Base-by-base conservation (phyloP, 2,329 filamentous ascomycete genomes). In the Fusarium oxysporum region DNA sequence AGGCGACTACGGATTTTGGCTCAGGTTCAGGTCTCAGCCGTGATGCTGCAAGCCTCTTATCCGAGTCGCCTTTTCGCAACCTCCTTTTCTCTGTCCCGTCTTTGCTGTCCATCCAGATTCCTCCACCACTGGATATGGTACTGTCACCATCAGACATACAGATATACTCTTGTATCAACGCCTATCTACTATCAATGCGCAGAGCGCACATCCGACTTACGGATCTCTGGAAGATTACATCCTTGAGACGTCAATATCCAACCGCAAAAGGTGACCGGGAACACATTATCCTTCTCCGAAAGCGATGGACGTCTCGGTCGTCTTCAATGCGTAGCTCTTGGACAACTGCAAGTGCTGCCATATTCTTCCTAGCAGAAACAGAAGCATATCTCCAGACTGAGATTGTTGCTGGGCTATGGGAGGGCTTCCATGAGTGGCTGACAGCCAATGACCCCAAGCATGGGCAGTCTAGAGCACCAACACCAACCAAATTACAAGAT, bases 301-400 rank as follows among this genome's bases (percentile, higher is more conserved):
- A 89, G 74, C 88, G 93, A 56, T 89, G 91, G 73, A 89, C 90
- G 32, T 79, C 84, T 21, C 88, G 96, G 23, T 87, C 89, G 8
- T 86, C 87, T 38, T 87, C 89, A 1, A 92, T 97, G 87, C 90
- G 96, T 21, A 92, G 91, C 71, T 89, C 96, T 2, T 99, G 96
- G 96, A 96, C 95, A 1, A 97, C 94, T 0, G 92, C 93, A 75
- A 95, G 93, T 78, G 93, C 95, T 5, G 92, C 94, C 3, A 89
- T 97, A 8, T 98, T 97, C 83, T 93, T 98, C 75, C 86, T 98
- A 7, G 94, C 93, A 1, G 95, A 98, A 80, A 92, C 94, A 19
- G 93, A 96, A 74, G 91, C 91, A 6, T 98, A 97, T 77, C 90
- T 98, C 48, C 96, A 98, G 80, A 94, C 93, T 2, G 95, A 97